Percentiles rank a stretch among this genome's conserved stretches.
Evolutionary conservation across 352 stramenopile species (phyloP).

Genomic region (Synura sp.): DNA sequence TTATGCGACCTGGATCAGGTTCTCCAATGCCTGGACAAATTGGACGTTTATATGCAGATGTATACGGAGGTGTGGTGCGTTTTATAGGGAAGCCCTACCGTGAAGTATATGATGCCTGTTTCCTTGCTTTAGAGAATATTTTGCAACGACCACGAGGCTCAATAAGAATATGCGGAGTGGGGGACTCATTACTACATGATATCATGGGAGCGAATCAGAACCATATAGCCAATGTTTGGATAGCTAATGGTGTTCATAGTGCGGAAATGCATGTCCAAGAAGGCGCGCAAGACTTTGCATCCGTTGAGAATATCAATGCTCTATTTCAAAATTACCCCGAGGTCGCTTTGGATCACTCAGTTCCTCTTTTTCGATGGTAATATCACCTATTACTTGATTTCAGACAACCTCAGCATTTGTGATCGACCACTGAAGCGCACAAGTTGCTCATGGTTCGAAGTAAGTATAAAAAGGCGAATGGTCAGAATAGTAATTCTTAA

Average conservation of each 20-base stretch:
- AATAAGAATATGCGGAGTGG: conserved; percentile 54
- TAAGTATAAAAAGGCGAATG: no score
- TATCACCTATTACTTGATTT: no score
- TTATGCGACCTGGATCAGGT: conserved; percentile 41
- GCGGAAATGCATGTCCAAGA: background rate
- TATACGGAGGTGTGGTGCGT: conserved; percentile 32
- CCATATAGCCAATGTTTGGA: background rate
- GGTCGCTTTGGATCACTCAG: no score
- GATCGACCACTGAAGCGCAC: no score
- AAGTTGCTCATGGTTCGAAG: no score
- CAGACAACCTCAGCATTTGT: no score
- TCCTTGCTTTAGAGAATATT: no score
- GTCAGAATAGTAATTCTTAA: no score
- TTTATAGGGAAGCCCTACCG: conserved; percentile 51
- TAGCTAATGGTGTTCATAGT: background rate
- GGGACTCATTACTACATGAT: conserved; percentile 67
- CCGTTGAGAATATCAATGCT: no score
- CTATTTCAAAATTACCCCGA: no score
- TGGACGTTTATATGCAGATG: conserved; percentile 44
- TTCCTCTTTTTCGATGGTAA: no score
- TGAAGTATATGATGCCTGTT: conserved; percentile 44
- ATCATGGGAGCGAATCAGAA: conserved; percentile 55
- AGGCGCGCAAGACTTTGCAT: background rate
- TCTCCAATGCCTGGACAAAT: conserved; percentile 52
- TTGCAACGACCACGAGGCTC: background rate